Base-by-base conservation (phyloP, 805 yeast genomes). In the Myxozyma udenii region DNA sequence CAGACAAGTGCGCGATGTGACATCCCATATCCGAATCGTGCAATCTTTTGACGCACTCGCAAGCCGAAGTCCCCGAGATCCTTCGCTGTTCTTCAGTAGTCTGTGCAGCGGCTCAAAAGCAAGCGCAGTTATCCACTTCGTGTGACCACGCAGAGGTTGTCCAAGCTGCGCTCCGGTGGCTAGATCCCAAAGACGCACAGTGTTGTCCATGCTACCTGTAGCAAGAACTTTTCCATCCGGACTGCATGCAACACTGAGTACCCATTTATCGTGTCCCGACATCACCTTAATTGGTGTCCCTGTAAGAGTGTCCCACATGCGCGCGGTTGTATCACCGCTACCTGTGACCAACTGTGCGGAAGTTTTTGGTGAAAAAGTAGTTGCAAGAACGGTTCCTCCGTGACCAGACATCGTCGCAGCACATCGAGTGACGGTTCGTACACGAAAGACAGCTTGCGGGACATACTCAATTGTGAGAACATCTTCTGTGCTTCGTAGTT, bases 221-320 rank as follows among this genome's bases (percentile, higher is more conserved):
- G 98, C 98, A 42, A 93, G 80, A 64, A 83, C 75, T 56, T 82
- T 82, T 23, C 96, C 98, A 68, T 87, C 86, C 2, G 98, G 97
- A 19, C 95, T 84, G 84, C 95, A 93, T 2, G 85, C 74, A 5
- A 85, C 96, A 67, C 95, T 85, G 41, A 93, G 72, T 4, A 93
- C 98, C 96, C 97, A 93, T 71, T 90, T 88, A 9, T 80, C 73
- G 64, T 93, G 98, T 0, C 98, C 98, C 3, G 74, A 64, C 46
- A 93, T 71, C 0, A 95, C 87, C 55, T 80, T 78, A 64, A 83
- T 73, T 6, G 96, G 96, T 0, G 98, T 93, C 61, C 87, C 93
- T 0, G 98, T 90, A 62, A 88, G 84, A 68, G 96, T 86, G 70
- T 90, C 97, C 98, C 98, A 93, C 43, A 91, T 79, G 66, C 98